Percentiles rank a stretch among this genome's conserved stretches.
Evolutionary conservation across 164 flowering plant species (phyloP).

Genomic region (Nymphaea colorata): DNA sequence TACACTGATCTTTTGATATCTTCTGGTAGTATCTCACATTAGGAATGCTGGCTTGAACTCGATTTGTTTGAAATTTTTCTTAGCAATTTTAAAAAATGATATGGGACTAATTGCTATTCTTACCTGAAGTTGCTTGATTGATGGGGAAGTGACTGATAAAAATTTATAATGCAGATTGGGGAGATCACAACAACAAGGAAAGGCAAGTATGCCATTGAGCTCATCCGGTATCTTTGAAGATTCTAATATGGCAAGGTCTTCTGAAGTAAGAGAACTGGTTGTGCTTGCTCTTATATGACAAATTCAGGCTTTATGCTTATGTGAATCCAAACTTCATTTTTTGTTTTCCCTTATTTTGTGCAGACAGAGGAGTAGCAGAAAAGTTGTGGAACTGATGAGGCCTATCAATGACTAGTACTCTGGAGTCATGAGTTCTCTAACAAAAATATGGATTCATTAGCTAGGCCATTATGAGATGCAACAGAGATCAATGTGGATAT

Average conservation of each 20-base stretch:
- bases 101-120: no score
- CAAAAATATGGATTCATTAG: no score
- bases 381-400: neutral
- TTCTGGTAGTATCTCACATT: no score
- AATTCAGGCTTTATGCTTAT: neutral
- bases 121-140: no score
- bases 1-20: no score
- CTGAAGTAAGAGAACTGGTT: neutral
- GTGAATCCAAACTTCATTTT: neutral
- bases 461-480: no score
- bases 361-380: neutral
- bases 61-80: no score
- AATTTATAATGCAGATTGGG: conserved; percentile 46
- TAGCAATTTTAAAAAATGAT: no score
- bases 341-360: neutral
- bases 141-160: no score
- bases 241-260: neutral
- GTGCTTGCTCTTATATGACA: neutral
- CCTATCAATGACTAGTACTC: neutral
- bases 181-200: conserved; percentile 65
- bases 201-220: conserved; percentile 83
- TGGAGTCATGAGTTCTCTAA: no score
- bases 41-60: no score
- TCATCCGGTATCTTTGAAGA: conserved; percentile 25
- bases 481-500: no score